A percentile compares a stretch with the other conserved stretches of the same genome.
These are phyloP conservation scores for Coemansia sp. DNA, from an alignment of 192 early-diverging fungal species.

Conservation along the genomic window DNA sequence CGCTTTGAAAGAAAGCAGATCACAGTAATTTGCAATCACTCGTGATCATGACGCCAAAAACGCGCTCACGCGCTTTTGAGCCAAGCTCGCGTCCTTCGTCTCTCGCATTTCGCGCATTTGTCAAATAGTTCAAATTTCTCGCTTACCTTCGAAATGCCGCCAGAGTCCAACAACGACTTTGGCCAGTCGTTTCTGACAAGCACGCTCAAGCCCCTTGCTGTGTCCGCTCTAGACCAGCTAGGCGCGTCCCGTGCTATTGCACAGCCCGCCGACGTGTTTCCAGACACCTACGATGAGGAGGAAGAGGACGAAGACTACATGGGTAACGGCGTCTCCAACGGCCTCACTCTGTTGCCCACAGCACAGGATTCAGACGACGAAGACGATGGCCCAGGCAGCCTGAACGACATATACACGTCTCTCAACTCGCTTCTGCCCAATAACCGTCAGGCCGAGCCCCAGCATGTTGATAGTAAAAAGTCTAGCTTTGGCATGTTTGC, in stretches of 20 bases:
- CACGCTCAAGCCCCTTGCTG: not conserved
- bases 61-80: too few relatives aligned
- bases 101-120: not conserved
- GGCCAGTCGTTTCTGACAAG: not conserved
- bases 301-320: not conserved
- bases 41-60: too few relatives aligned
- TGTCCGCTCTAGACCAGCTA: not conserved
- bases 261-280: not conserved
- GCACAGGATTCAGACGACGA: slow-evolving; percentile 25
- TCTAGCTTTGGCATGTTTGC: slow-evolving; percentile 24
- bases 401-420: not conserved
- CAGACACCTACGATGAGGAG: slow-evolving; percentile 1
- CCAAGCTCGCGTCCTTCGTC: too few relatives aligned
- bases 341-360: slow-evolving; percentile 21
- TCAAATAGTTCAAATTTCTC: too few relatives aligned
- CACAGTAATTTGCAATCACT: too few relatives aligned
- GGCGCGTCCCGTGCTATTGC: not conserved
- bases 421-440: not conserved
- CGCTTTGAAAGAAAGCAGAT: too few relatives aligned
- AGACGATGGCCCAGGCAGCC: not conserved
- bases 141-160: not conserved
- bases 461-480: not conserved
- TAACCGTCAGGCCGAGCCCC: not conserved
- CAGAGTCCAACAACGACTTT: not conserved
- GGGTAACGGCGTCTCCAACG: not conserved